Evolutionary conservation across 192 early-diverging fungal genomes (phyloP).

Genomic region (Umbelopsis ramanniana): DNA sequence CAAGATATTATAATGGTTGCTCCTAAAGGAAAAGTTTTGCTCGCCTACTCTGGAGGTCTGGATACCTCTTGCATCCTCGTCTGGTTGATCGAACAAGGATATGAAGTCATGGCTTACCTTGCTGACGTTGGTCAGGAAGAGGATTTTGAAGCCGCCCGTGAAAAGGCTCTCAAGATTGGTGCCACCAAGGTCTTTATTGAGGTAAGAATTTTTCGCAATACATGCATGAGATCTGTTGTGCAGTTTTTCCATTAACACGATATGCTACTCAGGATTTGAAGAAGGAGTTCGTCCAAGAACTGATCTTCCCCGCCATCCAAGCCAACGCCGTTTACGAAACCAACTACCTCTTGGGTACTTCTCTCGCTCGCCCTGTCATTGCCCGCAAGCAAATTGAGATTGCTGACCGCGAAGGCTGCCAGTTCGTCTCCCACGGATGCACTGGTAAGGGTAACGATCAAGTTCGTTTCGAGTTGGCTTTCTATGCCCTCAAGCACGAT

Average conservation of each 20-base stretch:
- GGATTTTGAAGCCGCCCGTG: slow-evolving; percentile 92
- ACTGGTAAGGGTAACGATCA: slow-evolving; percentile 99
- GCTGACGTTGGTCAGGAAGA: slow-evolving; percentile 99
- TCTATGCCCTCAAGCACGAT: slow-evolving; percentile 92
- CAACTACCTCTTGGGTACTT: slow-evolving; percentile 97
- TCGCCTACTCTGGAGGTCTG: slow-evolving; percentile 97
- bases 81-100: slow-evolving; percentile 98
- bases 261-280: slow-evolving; percentile 74
- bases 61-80: slow-evolving; percentile 99
- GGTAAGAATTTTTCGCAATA: slow-evolving; percentile 43
- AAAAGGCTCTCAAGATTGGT: slow-evolving; percentile 93
- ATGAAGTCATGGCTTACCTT: slow-evolving; percentile 97
- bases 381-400: slow-evolving; percentile 90
- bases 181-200: slow-evolving; percentile 95
- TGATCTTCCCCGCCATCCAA: slow-evolving; percentile 92
- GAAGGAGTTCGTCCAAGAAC: slow-evolving; percentile 90
- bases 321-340: slow-evolving; percentile 96
- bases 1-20: slow-evolving; percentile 43
- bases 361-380: slow-evolving; percentile 96
- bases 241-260: not conserved
- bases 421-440: slow-evolving; percentile 98
- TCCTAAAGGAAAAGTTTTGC: slow-evolving; percentile 85
- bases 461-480: slow-evolving; percentile 98
- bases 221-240: not conserved
- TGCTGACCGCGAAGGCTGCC: slow-evolving; percentile 90